These are phyloP conservation scores for Ceratocystis huliohia DNA, from an alignment of 2,329 filamentous ascomycete species.

Conservation along the genomic window DNA sequence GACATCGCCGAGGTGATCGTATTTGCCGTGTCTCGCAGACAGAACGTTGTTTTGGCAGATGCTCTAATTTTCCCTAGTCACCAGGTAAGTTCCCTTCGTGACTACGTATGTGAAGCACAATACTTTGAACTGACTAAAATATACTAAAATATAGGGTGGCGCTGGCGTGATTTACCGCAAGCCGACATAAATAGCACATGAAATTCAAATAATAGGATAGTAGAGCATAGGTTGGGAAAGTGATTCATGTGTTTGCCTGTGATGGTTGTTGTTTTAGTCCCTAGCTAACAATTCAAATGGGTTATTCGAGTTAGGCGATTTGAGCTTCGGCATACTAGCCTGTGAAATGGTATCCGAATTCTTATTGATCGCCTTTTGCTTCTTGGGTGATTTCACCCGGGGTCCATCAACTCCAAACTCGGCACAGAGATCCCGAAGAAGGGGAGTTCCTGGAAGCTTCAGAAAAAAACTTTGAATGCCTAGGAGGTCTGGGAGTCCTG, in stretches of 20 bases:
- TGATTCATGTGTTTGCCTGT: background rate
- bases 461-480: conserved; percentile 10
- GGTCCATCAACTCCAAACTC: conserved; percentile 10
- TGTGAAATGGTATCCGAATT: background rate
- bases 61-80: conserved; percentile 79
- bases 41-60: conserved; percentile 87
- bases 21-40: conserved; percentile 67
- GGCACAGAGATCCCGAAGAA: conserved; percentile 9
- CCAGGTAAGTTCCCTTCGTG: conserved; percentile 45
- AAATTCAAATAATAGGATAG: too few species aligned
- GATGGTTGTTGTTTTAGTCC: background rate
- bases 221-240: background rate
- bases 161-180: conserved; percentile 28
- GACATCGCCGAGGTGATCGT: conserved; percentile 88
- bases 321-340: background rate
- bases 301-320: background rate
- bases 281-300: background rate
- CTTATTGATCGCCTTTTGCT: background rate
- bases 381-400: conserved; percentile 5
- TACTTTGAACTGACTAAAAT: background rate
- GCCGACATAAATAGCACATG: background rate
- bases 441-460: background rate
- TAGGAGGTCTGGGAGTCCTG: conserved; percentile 1
- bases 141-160: conserved; percentile 25
- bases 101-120: background rate